These are phyloP conservation scores for Coprinellus micaceus DNA, from an alignment of 768 basidiomycete species.

Conservation along the genomic window DNA sequence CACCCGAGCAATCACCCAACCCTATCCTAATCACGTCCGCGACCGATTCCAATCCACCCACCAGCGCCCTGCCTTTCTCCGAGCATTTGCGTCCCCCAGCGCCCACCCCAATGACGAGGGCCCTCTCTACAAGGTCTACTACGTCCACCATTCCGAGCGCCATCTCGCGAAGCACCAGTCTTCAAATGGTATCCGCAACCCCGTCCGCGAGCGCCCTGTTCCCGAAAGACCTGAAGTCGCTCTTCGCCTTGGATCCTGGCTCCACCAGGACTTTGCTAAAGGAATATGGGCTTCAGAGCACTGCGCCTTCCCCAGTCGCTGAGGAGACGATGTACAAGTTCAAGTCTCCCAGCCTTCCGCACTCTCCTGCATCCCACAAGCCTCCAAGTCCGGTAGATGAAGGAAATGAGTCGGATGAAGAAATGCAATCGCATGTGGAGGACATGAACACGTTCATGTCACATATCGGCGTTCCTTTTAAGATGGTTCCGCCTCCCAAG, in stretches of 20 bases:
- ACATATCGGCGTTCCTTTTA: constrained; percentile 43
- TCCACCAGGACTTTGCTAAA: constrained; percentile 36
- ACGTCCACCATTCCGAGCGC: constrained; percentile 9
- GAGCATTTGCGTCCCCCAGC: constrained; percentile 26
- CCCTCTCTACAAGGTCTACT: not conserved
- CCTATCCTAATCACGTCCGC: constrained; percentile 21
- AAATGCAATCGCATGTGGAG: constrained; percentile 26
- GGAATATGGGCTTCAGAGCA: constrained; percentile 42
- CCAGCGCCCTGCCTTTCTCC: constrained; percentile 25
- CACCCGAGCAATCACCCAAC: constrained; percentile 43
- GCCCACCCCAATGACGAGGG: constrained; percentile 24
- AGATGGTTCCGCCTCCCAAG: constrained; percentile 39
- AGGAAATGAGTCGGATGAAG: constrained; percentile 15
- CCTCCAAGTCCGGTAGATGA: constrained; percentile 10
- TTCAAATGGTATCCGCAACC: constrained; percentile 12
- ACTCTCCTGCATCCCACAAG: constrained; percentile 6
- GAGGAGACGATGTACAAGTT: constrained; percentile 11
- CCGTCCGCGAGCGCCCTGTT: constrained; percentile 16
- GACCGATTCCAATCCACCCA: constrained; percentile 9
- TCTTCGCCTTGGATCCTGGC: constrained; percentile 42
- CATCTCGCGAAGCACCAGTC: constrained; percentile 7
- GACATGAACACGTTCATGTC: constrained; percentile 46
- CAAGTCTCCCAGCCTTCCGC: constrained; percentile 4
- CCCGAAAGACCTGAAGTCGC: constrained; percentile 36
- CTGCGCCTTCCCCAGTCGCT: constrained; percentile 25